phyloP scores from a whole-genome alignment of 1,284 basidiomycete genomes.

The Ganoderma meredithae region DNA sequence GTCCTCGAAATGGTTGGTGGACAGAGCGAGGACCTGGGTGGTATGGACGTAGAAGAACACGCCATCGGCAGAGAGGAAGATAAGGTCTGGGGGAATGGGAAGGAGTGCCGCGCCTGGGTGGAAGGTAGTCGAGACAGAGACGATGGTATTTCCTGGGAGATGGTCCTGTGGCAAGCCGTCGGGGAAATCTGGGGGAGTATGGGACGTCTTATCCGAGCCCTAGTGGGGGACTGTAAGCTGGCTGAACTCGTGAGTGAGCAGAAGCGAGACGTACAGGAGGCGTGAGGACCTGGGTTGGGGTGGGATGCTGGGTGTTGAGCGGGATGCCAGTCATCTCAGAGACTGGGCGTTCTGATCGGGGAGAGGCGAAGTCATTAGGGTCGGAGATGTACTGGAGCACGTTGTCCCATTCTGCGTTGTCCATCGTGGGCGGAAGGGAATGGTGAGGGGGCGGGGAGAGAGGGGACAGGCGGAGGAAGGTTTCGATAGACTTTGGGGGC shows the following conservation, averaged over 20 bases:
- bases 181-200: constrained; percentile 45
- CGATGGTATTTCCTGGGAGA: constrained; percentile 47
- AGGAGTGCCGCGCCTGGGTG: constrained; percentile 70
- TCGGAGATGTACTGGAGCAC: constrained; percentile 71
- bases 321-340: constrained; percentile 37
- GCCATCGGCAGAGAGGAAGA: constrained; percentile 72
- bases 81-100: constrained; percentile 60
- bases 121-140: constrained; percentile 83
- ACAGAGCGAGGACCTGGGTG: constrained; percentile 43
- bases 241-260: background rate
- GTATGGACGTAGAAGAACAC: constrained; percentile 68
- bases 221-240: constrained; percentile 23
- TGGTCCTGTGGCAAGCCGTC: constrained; percentile 25
- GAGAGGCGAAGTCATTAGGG: constrained; percentile 51
- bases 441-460: constrained; percentile 8
- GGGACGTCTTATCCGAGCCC: constrained; percentile 40
- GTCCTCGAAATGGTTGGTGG: constrained; percentile 47
- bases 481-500: constrained; percentile 3
- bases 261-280: constrained; percentile 61
- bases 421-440: constrained; percentile 40
- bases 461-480: constrained; percentile 4
- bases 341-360: constrained; percentile 44
- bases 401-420: constrained; percentile 64
- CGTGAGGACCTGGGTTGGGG: constrained; percentile 60
- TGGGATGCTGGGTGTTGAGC: constrained; percentile 27